Percentiles rank a stretch among this genome's conserved stretches.
These are phyloP conservation scores for Mycena polygramma DNA, from an alignment of 768 basidiomycete genomes.

Conservation along the genomic window DNA sequence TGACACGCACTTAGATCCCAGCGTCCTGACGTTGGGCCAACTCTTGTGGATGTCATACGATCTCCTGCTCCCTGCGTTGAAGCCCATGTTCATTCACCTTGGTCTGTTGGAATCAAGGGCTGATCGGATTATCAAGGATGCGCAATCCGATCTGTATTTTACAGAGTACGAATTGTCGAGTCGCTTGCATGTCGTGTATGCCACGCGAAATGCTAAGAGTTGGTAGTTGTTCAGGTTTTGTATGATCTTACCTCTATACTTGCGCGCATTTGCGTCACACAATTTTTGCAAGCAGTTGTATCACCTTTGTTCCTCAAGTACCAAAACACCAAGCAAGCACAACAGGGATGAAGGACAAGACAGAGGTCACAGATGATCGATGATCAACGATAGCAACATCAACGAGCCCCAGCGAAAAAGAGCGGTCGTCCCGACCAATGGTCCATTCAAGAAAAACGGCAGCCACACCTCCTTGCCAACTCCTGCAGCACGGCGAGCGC, in stretches of 20 bases:
- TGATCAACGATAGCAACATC: slow-evolving; percentile 45
- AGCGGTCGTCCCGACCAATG: slow-evolving; percentile 62
- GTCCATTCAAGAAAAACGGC: slow-evolving; percentile 51
- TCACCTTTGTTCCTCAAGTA: slow-evolving; percentile 71
- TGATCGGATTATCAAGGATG: slow-evolving; percentile 68
- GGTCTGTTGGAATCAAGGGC: slow-evolving; percentile 68
- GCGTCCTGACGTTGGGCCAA: slow-evolving; percentile 74
- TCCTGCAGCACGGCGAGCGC: slow-evolving; percentile 91
- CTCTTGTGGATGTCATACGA: slow-evolving; percentile 83
- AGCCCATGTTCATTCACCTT: slow-evolving; percentile 67
- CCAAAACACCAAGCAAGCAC: slow-evolving; percentile 47
- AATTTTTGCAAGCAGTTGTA: slow-evolving; percentile 60
- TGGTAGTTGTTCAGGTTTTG: background rate
- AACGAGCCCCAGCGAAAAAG: slow-evolving; percentile 52
- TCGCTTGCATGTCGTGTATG: slow-evolving; percentile 72
- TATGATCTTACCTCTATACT: background rate
- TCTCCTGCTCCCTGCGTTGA: slow-evolving; percentile 71
- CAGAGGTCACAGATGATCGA: slow-evolving; percentile 50
- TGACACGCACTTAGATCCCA: slow-evolving; percentile 57
- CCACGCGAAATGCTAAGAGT: slow-evolving; percentile 44
- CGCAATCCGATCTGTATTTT: slow-evolving; percentile 76
- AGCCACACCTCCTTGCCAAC: slow-evolving; percentile 60
- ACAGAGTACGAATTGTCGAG: slow-evolving; percentile 64
- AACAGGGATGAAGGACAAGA: slow-evolving; percentile 42
- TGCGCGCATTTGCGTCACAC: slow-evolving; percentile 2